Evolutionary conservation across 108 stramenopile genomes (phyloP).

Genomic region (Skeletonema tropicum): DNA sequence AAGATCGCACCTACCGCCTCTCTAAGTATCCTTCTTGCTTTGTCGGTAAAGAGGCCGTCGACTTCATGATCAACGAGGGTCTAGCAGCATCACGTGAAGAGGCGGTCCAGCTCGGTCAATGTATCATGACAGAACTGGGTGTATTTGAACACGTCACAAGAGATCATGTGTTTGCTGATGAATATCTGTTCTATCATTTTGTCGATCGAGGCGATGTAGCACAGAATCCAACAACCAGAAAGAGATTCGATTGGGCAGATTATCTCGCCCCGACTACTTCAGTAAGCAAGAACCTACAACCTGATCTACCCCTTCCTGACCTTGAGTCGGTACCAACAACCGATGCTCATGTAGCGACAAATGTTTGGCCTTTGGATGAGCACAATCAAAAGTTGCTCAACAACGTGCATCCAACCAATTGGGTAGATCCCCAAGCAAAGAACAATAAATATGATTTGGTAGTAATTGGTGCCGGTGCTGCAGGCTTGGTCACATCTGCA

Average conservation of each 20-base stretch:
- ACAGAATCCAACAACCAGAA: slow-evolving; percentile 47
- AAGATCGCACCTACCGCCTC: slow-evolving; percentile 28
- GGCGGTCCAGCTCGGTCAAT: slow-evolving; percentile 55
- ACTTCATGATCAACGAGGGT: slow-evolving; percentile 47
- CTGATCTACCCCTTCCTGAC: slow-evolving; percentile 42
- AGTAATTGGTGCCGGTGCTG: slow-evolving; percentile 79
- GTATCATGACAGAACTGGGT: slow-evolving; percentile 32
- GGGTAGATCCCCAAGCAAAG: slow-evolving; percentile 60
- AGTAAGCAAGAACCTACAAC: slow-evolving; percentile 32
- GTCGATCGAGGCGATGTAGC: slow-evolving; percentile 53
- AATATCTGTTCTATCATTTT: slow-evolving; percentile 59
- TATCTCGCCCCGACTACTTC: slow-evolving; percentile 45
- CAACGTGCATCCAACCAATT: slow-evolving; percentile 78
- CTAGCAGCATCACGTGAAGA: slow-evolving; percentile 38
- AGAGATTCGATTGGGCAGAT: slow-evolving; percentile 54
- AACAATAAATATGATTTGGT: slow-evolving; percentile 80
- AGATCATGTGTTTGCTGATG: slow-evolving; percentile 60
- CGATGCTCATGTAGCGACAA: slow-evolving; percentile 57
- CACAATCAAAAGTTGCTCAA: slow-evolving; percentile 67
- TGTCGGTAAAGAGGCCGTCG: slow-evolving; percentile 56
- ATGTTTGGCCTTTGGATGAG: slow-evolving; percentile 77
- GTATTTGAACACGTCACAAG: slow-evolving; percentile 59
- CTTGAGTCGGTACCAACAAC: slow-evolving; percentile 44
- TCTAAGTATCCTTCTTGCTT: slow-evolving; percentile 53
- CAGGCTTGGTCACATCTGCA: slow-evolving; percentile 76